Base-by-base conservation (phyloP, 1,284 basidiomycete species). In the Rhodotorula mucilaginosa region DNA sequence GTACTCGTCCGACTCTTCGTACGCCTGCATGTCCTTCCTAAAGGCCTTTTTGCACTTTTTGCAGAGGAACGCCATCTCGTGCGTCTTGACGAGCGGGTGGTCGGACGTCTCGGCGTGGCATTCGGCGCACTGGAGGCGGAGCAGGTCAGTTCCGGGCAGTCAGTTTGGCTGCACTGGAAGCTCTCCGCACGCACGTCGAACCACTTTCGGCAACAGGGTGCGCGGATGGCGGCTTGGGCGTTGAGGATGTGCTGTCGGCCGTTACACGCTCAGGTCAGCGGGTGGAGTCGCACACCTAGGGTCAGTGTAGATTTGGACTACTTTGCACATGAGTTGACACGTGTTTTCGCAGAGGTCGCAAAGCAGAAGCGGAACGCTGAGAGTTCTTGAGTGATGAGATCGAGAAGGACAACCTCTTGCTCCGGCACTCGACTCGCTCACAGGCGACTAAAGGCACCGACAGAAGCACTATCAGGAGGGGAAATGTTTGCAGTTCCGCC, bases 11-110 rank as follows among this genome's bases (percentile, higher is more conserved):
- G 91, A 91, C 80, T 97, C 93, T 79, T 99, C 97, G 80, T 93
- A 98, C 44, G 82, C 83, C 0, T 85, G 77, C 89, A 97, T 93
- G 81, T 97, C 93, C 83, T 99, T 98, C 73, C 96, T 83, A 81
- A 99, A 98, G 2, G 93, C 94, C 82, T 95, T 95, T 81, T 91
- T 91, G 85, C 97, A 99, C 83, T 97, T 97, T 82, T 99, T 99
- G 85, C 97, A 99, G 78, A 92, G 84, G 81, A 99, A 97, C 0
- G 85, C 85, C 93, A 99, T 94, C 83, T 98, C 96, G 58, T 84
- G 86, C 64, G 92, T 93, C 82, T 89, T 91, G 18, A 83, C 82
- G 48, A 99, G 84, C 2, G 74, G 77, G 79, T 99, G 96, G 73
- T 88, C 86, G 81, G 91, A 85, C 19, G 85, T 80, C 78, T 97